Evolutionary conservation across 2,329 filamentous ascomycete genomes (phyloP).

Genomic region (Penicillium corylophilum): DNA sequence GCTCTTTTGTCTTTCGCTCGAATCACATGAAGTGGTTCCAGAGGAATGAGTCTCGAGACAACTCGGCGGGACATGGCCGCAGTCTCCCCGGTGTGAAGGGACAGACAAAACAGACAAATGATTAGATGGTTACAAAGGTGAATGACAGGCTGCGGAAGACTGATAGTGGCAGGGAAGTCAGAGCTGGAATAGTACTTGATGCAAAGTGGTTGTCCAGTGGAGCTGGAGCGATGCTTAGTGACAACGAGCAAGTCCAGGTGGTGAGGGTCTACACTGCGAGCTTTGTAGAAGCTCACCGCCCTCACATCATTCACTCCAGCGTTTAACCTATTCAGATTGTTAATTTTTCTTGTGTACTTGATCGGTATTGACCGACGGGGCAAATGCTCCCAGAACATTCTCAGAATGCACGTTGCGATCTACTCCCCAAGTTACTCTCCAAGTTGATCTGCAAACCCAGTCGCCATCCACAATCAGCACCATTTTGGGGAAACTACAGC

Average conservation of each 20-base stretch:
- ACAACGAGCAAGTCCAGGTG: neutral
- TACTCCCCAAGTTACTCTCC: no score
- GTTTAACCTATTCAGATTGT: no score
- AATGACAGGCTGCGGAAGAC: neutral
- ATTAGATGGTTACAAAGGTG: neutral
- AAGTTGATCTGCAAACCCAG: neutral
- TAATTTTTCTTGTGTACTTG: no score
- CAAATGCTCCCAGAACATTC: no score
- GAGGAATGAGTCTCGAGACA: slow-evolving; percentile 3
- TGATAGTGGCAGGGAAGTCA: neutral
- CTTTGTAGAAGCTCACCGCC: neutral
- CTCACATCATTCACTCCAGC: slow-evolving; percentile 12
- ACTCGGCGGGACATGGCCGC: neutral
- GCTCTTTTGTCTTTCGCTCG: slow-evolving; percentile 4
- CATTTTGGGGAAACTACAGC: no score
- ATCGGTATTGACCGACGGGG: neutral
- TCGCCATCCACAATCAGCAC: neutral
- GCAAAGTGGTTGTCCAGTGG: neutral
- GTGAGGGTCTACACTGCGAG: neutral
- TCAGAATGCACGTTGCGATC: neutral
- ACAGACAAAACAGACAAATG: neutral
- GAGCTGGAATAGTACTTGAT: neutral
- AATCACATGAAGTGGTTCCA: slow-evolving; percentile 6
- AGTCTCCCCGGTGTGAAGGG: neutral
- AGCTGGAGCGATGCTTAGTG: neutral